Evolutionary conservation across 2,329 filamentous ascomycete genomes (phyloP).

Genomic region (Trichophaea hybrida): DNA sequence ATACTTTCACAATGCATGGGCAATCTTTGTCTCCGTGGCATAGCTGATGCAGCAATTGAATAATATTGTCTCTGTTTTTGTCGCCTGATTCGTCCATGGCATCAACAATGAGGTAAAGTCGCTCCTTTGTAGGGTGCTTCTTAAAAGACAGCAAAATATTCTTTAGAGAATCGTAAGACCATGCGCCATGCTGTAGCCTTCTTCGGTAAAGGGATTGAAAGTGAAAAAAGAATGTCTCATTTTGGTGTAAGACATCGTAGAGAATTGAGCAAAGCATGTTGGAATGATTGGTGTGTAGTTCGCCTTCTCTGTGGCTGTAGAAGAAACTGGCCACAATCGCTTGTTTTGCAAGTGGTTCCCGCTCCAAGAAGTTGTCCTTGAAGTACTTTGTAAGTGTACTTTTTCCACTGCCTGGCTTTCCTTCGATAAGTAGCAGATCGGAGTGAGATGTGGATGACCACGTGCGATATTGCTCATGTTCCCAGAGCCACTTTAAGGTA

Average conservation of each 20-base stretch:
- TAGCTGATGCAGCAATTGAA: too few relatives aligned
- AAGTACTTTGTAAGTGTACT: constrained; percentile 1
- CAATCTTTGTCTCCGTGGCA: too few relatives aligned
- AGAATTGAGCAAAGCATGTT: not conserved
- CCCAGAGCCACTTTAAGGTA: not conserved
- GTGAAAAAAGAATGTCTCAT: too few relatives aligned
- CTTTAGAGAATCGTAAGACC: too few relatives aligned
- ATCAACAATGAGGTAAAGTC: too few relatives aligned
- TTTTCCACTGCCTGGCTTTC: constrained; percentile 6
- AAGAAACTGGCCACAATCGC: not conserved
- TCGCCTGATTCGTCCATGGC: too few relatives aligned
- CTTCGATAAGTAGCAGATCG: not conserved
- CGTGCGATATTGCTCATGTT: not conserved
- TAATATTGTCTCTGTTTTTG: too few relatives aligned
- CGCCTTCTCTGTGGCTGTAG: not conserved
- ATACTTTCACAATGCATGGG: not conserved
- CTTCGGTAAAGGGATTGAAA: too few relatives aligned
- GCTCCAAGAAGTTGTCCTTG: not conserved
- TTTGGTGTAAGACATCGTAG: not conserved
- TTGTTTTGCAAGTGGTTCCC: not conserved
- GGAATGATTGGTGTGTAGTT: not conserved
- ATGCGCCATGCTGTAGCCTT: too few relatives aligned
- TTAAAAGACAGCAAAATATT: too few relatives aligned
- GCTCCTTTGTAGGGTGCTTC: too few relatives aligned
- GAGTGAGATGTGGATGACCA: not conserved